Evolutionary conservation across 192 early-diverging fungal species (phyloP).

Genomic region (Thoreauomyces humboldtii): DNA sequence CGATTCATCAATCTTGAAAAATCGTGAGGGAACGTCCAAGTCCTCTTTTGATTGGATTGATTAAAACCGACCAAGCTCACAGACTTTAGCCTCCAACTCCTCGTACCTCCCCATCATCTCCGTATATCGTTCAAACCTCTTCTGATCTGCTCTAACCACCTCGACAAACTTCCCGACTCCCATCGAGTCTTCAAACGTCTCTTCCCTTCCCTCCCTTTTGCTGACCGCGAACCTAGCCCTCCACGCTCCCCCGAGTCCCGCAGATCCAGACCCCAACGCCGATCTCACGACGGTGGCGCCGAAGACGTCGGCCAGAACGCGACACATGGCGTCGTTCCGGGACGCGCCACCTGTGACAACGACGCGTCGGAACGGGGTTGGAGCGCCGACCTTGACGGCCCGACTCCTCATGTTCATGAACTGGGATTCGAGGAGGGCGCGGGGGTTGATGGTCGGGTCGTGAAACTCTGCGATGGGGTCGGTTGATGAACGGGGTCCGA

Average conservation of each 20-base stretch:
- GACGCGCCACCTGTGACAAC: conserved; percentile 77
- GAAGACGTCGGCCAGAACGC: conserved; percentile 71
- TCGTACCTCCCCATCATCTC: neutral
- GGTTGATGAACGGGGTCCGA: conserved; percentile 41
- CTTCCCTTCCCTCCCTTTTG: neutral
- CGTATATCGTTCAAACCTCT: neutral
- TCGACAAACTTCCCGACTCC: neutral
- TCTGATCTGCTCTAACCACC: neutral
- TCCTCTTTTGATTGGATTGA: too few relatives aligned
- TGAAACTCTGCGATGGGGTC: conserved; percentile 18
- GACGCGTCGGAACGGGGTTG: conserved; percentile 34
- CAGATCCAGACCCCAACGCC: conserved; percentile 43
- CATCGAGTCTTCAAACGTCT: neutral
- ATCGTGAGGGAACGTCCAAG: too few relatives aligned
- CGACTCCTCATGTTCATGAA: conserved; percentile 64
- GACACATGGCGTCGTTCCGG: conserved; percentile 52
- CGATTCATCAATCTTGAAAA: too few relatives aligned
- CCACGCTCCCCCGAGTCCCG: conserved; percentile 60
- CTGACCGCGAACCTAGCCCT: conserved; percentile 49
- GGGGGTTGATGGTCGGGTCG: conserved; percentile 36
- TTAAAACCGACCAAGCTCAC: neutral
- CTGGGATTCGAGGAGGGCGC: conserved; percentile 75
- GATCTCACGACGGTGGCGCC: conserved; percentile 53
- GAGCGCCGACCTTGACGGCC: too few relatives aligned
- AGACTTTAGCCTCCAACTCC: neutral